Evolutionary conservation across 345 rosid species (phyloP).

Genomic region (sweet orange (Citrus sinensis)): DVS_A1.0 CM039161.1:20130001-20130500

Average conservation of each 20-base stretch:
- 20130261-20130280: background rate
- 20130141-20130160: constrained; percentile 65
- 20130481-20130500: background rate
- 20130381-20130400: constrained; percentile 75
- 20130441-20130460: constrained; percentile 2
- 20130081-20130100: background rate
- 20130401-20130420: constrained; percentile 28
- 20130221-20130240: constrained; percentile 3
- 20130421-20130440: constrained; percentile 1
- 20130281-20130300: background rate
- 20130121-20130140: constrained; percentile 54
- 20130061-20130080: background rate
- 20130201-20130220: constrained; percentile 64
- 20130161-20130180: constrained; percentile 50
- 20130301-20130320: constrained; percentile 10
- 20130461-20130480: background rate
- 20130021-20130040: constrained; percentile 45
- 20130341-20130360: constrained; percentile 70
- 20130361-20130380: constrained; percentile 48
- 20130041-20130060: background rate
- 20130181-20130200: constrained; percentile 54
- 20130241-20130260: background rate
- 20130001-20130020: constrained; percentile 41
- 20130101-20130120: constrained; percentile 2
- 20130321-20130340: constrained; percentile 43